phyloP scores from a whole-genome alignment of 2,329 filamentous ascomycete species.

The Juglanconis oblonga region DNA sequence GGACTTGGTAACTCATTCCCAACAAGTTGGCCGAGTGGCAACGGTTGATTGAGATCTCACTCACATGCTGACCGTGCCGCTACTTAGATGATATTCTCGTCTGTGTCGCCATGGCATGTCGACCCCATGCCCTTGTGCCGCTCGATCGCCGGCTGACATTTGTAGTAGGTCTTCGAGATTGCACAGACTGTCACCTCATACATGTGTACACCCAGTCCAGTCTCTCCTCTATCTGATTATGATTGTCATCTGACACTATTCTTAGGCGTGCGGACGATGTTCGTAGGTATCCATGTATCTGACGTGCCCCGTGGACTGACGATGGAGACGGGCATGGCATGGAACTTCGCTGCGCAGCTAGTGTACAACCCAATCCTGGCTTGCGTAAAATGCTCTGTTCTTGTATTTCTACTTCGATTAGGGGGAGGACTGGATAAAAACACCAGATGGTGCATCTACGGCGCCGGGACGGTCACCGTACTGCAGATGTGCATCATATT shows the following conservation, averaged over 20 bases:
- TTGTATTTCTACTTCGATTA: conserved; percentile 31
- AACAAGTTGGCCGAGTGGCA: background rate
- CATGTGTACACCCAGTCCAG: background rate
- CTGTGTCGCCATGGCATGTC: background rate
- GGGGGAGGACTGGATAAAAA: conserved; percentile 26
- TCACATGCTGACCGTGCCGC: background rate
- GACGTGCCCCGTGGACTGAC: background rate
- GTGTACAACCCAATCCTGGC: conserved; percentile 35
- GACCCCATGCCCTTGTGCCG: background rate
- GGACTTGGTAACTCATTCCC: background rate
- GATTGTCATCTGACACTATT: background rate
- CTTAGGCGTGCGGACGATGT: background rate
- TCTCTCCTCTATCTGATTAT: conserved; percentile 12
- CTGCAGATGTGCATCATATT: conserved; percentile 30
- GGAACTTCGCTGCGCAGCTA: conserved; percentile 32
- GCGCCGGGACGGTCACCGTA: conserved; percentile 30
- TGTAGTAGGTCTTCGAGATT: background rate
- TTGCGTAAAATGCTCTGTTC: conserved; percentile 32
- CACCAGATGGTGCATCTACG: conserved; percentile 26
- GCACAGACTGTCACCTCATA: background rate
- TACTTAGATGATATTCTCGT: background rate
- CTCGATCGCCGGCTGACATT: background rate
- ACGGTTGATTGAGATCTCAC: background rate
- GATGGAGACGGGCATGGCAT: conserved; percentile 24
- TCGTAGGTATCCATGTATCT: background rate